Conservation (phyloP, 2,329 filamentous ascomycete species). For the Ambrosiella cleistominuta region DNA sequence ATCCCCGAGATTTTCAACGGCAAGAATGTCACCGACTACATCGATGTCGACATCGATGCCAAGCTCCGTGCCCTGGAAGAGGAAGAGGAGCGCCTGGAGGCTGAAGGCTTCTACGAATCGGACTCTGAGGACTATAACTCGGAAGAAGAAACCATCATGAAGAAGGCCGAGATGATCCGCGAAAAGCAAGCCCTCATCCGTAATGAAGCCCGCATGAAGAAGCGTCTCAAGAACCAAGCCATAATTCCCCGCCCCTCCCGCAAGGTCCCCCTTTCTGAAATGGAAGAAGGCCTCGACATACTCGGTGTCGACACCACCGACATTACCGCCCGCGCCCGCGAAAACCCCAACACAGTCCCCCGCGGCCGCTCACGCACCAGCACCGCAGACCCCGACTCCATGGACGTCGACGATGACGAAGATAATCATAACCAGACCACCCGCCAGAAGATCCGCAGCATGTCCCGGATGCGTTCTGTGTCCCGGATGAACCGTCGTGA, state of each 20-base stretch:
- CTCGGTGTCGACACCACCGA: slow-evolving; percentile 72
- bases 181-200: slow-evolving; percentile 86
- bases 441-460: slow-evolving; percentile 47
- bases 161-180: slow-evolving; percentile 88
- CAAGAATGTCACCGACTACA: slow-evolving; percentile 93
- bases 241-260: slow-evolving; percentile 71
- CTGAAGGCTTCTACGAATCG: slow-evolving; percentile 84
- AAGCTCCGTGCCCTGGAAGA: slow-evolving; percentile 86
- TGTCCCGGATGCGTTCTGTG: slow-evolving; percentile 42
- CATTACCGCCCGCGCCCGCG: slow-evolving; percentile 54
- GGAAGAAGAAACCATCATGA: slow-evolving; percentile 69
- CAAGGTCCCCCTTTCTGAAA: slow-evolving; percentile 68
- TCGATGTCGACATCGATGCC: slow-evolving; percentile 89
- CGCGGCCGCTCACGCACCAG: slow-evolving; percentile 48
- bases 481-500: slow-evolving; percentile 44
- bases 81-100: slow-evolving; percentile 84
- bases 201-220: slow-evolving; percentile 90
- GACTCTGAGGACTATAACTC: slow-evolving; percentile 69
- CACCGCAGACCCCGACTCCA: slow-evolving; percentile 49
- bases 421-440: slow-evolving; percentile 22
- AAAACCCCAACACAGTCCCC: slow-evolving; percentile 34
- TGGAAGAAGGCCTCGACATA: slow-evolving; percentile 69
- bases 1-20: slow-evolving; percentile 88
- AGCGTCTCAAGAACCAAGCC: slow-evolving; percentile 91
- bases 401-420: slow-evolving; percentile 56